These are phyloP conservation scores for Mycena floridula DNA, from an alignment of 768 basidiomycete species.

Conservation along the genomic window DNA sequence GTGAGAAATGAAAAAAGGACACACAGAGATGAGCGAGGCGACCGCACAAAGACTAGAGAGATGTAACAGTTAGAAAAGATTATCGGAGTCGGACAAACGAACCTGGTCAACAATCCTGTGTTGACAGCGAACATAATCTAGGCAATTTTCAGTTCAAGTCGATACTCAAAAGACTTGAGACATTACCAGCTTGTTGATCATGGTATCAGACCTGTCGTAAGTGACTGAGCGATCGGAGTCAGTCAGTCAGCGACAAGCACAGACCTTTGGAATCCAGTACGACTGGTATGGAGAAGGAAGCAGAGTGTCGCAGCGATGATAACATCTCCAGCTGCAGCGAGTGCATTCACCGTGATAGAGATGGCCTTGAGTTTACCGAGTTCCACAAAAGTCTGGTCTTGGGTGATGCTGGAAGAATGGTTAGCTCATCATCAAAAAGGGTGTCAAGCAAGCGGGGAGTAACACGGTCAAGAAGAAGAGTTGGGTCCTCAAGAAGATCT, in stretches of 20 bases:
- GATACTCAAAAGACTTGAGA: not conserved
- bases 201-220: slow-evolving; percentile 33
- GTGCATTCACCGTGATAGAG: slow-evolving; percentile 45
- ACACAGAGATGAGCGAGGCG: slow-evolving; percentile 40
- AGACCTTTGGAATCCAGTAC: slow-evolving; percentile 48
- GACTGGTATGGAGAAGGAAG: slow-evolving; percentile 35
- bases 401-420: not conserved
- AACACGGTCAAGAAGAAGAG: not conserved
- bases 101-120: slow-evolving; percentile 35
- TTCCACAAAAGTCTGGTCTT: not conserved
- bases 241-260: too few species aligned
- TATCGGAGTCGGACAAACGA: slow-evolving; percentile 7
- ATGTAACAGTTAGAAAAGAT: not conserved
- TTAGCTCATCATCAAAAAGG: too few species aligned
- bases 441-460: not conserved
- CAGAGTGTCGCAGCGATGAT: slow-evolving; percentile 44
- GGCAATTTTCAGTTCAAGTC: not conserved
- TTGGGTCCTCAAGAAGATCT: slow-evolving; percentile 3
- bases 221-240: not conserved
- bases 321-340: slow-evolving; percentile 41
- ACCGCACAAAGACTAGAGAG: slow-evolving; percentile 36
- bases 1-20: slow-evolving; percentile 8
- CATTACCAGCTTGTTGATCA: slow-evolving; percentile 43
- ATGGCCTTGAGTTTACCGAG: slow-evolving; percentile 19
- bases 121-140: slow-evolving; percentile 53